Conservation (phyloP, 2,329 filamentous ascomycete genomes). For the Orbilia javanica region DNA sequence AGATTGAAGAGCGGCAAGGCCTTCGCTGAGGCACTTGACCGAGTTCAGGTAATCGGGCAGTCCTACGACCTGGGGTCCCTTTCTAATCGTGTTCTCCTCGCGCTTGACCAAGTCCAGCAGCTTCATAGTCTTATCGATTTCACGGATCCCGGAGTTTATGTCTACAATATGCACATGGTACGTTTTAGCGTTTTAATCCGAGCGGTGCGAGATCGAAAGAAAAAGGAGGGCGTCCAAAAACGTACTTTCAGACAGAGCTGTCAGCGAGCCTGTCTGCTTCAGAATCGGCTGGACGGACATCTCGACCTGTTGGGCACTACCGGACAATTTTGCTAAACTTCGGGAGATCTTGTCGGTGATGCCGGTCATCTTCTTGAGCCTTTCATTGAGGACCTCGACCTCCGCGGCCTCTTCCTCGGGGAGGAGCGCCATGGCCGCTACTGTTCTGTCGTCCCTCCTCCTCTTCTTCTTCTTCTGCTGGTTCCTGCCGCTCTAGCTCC, state of each 20-base stretch:
- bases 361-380: constrained; percentile 89
- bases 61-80: constrained; percentile 85
- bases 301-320: constrained; percentile 88
- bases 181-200: neutral
- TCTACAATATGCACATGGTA: constrained; percentile 68
- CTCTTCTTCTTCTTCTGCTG: neutral
- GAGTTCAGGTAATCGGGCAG: constrained; percentile 88
- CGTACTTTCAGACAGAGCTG: constrained; percentile 84
- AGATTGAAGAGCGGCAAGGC: constrained; percentile 83
- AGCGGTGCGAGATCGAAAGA: neutral
- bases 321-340: constrained; percentile 84
- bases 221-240: constrained; percentile 38
- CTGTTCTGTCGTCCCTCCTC: neutral
- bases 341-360: constrained; percentile 96
- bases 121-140: constrained; percentile 88
- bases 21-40: constrained; percentile 86
- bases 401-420: constrained; percentile 77
- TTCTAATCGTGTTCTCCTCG: constrained; percentile 90
- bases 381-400: constrained; percentile 77
- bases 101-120: constrained; percentile 92
- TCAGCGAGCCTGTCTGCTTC: constrained; percentile 88
- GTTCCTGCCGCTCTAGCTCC: neutral
- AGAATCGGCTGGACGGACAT: constrained; percentile 93
- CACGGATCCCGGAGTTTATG: constrained; percentile 84
- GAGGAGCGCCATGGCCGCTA: constrained; percentile 45